These are phyloP conservation scores for Cladosporium sp. DNA, from an alignment of 2,329 filamentous ascomycete genomes.

Conservation along the genomic window DNA sequence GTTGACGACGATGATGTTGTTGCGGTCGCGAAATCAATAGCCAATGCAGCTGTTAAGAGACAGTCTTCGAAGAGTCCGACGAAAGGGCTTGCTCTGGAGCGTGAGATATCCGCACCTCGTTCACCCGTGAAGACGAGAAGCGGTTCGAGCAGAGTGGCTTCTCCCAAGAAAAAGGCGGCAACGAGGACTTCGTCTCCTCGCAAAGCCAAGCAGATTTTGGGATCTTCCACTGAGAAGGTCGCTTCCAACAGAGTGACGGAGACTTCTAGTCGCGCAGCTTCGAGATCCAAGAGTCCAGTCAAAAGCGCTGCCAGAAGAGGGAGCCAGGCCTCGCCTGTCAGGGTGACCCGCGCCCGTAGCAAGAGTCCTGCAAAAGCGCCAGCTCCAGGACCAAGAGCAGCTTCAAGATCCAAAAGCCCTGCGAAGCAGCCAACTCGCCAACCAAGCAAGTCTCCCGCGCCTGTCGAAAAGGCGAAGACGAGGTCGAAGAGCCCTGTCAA, in stretches of 20 bases:
- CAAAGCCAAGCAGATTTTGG: no score
- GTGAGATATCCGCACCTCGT: no score
- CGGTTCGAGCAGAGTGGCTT: no score
- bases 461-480: not conserved
- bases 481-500: conserved; percentile 2
- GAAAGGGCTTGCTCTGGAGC: no score
- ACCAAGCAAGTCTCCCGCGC: not conserved
- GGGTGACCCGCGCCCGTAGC: conserved; percentile 1
- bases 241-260: not conserved
- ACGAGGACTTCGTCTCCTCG: no score
- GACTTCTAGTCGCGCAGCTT: not conserved
- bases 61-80: no score
- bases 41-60: no score
- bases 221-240: not conserved
- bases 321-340: not conserved
- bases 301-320: not conserved
- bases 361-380: conserved; percentile 2
- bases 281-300: conserved; percentile 2
- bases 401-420: not conserved
- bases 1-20: not conserved
- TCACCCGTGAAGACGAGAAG: no score
- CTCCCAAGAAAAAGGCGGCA: no score
- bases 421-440: not conserved
- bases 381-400: no score
- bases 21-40: no score